Percentiles rank a stretch among this genome's conserved stretches.
phyloP scores from a whole-genome alignment of 495 filamentous ascomycete species.

The Neurospora tetraspora region DNA sequence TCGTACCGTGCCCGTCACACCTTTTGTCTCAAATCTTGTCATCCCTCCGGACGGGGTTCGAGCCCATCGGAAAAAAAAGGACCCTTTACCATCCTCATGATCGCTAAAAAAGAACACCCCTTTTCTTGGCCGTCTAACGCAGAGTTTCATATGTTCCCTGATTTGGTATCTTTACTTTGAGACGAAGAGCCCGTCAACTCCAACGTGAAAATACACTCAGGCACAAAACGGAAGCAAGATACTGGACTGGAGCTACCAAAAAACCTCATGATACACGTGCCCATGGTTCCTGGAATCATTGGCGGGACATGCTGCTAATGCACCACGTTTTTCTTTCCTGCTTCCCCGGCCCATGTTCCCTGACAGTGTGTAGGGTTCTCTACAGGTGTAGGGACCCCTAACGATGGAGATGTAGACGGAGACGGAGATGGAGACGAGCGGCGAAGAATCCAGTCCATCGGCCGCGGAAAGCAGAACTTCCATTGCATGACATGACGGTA shows the following conservation, averaged over 20 bases:
- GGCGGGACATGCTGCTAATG: not conserved
- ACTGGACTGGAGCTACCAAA: not conserved
- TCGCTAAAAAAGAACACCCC: not conserved
- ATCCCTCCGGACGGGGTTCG: not conserved
- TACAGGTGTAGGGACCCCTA: not conserved
- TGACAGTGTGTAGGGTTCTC: not conserved
- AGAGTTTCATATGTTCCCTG: not conserved
- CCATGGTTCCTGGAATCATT: not conserved
- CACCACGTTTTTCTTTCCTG: constrained; percentile 1
- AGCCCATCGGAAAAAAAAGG: not conserved
- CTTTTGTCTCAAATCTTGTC: not conserved
- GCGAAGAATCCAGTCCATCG: not conserved
- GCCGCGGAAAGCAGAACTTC: not conserved
- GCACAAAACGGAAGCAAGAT: not conserved
- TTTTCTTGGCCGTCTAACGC: not conserved
- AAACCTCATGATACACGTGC: not conserved
- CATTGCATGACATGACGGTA: not conserved
- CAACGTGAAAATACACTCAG: not conserved
- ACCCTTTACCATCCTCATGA: not conserved
- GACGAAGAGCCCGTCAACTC: not conserved
- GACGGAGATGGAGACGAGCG: not conserved
- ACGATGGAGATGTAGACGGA: not conserved
- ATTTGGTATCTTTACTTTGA: not conserved
- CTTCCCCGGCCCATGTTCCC: constrained; percentile 3
- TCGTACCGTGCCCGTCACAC: too few relatives aligned